phyloP scores from a whole-genome alignment of 2,329 filamentous ascomycete species.

The Colletotrichum viniferum region DNA sequence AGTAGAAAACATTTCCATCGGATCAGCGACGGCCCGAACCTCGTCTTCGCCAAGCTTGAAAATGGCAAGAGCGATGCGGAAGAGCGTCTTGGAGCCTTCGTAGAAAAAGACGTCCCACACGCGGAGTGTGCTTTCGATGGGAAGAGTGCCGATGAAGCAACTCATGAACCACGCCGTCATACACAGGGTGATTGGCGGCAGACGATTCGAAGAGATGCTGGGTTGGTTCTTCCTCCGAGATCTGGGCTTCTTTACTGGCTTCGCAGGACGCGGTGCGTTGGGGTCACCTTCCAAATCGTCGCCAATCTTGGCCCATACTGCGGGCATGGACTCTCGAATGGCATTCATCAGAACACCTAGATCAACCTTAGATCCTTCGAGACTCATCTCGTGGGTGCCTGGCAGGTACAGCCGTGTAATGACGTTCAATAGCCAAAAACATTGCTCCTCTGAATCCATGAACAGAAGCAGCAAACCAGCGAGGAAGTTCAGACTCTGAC shows the following conservation, averaged over 20 bases:
- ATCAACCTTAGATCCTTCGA: slow-evolving; percentile 93
- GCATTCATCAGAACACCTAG: slow-evolving; percentile 90
- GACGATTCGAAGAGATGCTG: slow-evolving; percentile 52
- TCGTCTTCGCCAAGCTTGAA: slow-evolving; percentile 87
- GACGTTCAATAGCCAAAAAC: slow-evolving; percentile 91
- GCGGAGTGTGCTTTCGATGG: slow-evolving; percentile 87
- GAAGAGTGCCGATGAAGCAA: slow-evolving; percentile 89
- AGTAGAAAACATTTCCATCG: slow-evolving; percentile 95
- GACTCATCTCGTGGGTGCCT: slow-evolving; percentile 86
- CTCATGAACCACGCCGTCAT: slow-evolving; percentile 99
- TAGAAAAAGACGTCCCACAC: slow-evolving; percentile 98
- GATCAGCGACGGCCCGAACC: slow-evolving; percentile 79
- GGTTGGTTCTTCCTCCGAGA: slow-evolving; percentile 43
- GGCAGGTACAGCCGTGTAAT: slow-evolving; percentile 88
- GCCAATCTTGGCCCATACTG: slow-evolving; percentile 87
- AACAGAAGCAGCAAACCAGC: slow-evolving; percentile 90
- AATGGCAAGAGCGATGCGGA: slow-evolving; percentile 87
- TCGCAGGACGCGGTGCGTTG: slow-evolving; percentile 35
- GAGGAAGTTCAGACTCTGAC: slow-evolving; percentile 94
- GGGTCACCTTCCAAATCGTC: slow-evolving; percentile 68
- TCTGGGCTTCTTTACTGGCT: slow-evolving; percentile 31
- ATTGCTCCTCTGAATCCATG: slow-evolving; percentile 84
- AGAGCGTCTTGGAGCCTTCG: slow-evolving; percentile 91
- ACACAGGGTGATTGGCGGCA: slow-evolving; percentile 90
- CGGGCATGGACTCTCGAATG: slow-evolving; percentile 80